These are phyloP conservation scores for Helenozyma baotianmanensis DNA, from an alignment of 805 yeast species.

Conservation along the genomic window DNA sequence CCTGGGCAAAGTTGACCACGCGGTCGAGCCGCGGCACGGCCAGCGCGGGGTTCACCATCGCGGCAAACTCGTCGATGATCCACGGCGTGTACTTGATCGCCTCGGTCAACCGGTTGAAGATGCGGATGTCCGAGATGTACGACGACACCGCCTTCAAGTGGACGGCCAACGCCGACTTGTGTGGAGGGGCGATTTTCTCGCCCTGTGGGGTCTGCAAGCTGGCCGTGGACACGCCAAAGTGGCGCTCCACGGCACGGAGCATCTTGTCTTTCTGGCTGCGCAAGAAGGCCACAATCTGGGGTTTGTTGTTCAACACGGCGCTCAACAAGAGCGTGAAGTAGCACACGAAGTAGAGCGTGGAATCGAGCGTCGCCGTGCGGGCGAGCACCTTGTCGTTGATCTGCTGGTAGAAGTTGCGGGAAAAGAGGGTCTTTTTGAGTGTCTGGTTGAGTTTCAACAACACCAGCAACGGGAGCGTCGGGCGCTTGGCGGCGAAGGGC, in stretches of 20 bases:
- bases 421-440: constrained; percentile 30
- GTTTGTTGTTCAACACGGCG: constrained; percentile 34
- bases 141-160: constrained; percentile 33
- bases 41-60: constrained; percentile 23
- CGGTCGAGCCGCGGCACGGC: constrained; percentile 26
- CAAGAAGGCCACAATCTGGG: constrained; percentile 26
- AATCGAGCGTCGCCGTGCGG: constrained; percentile 31
- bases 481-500: constrained; percentile 9
- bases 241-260: constrained; percentile 7
- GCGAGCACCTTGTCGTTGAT: constrained; percentile 36
- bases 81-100: constrained; percentile 42
- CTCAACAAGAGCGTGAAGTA: constrained; percentile 37
- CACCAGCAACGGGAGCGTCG: constrained; percentile 19
- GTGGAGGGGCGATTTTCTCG: background rate
- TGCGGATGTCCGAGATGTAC: constrained; percentile 37
- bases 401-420: constrained; percentile 38
- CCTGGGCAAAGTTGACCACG: constrained; percentile 33
- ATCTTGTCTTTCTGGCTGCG: constrained; percentile 23
- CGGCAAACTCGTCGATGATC: constrained; percentile 36
- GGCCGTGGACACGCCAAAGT: background rate
- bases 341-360: constrained; percentile 39
- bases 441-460: constrained; percentile 24
- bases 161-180: constrained; percentile 23
- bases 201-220: background rate
- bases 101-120: constrained; percentile 39